These are phyloP conservation scores for Ulota crispa DNA, from an alignment of 225 moss, liverwort and hornwort species.

Conservation along the genomic window DNA sequence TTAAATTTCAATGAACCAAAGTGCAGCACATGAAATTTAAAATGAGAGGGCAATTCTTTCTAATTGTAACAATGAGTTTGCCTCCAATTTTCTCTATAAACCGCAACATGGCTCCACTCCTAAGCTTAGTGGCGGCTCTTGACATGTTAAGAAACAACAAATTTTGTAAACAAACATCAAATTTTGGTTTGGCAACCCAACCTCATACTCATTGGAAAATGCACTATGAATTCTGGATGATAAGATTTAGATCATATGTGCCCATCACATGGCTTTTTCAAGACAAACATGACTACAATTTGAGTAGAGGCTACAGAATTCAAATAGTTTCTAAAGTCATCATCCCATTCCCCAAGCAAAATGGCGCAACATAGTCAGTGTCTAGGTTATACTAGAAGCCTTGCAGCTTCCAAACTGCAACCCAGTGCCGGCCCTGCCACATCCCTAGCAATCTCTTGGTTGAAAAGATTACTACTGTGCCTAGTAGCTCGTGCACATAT, in stretches of 20 bases:
- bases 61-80: background rate
- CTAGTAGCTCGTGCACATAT: slow-evolving; percentile 61
- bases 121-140: background rate
- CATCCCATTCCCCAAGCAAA: slow-evolving; percentile 44
- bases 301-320: slow-evolving; percentile 31
- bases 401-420: slow-evolving; percentile 61
- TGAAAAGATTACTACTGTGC: slow-evolving; percentile 69
- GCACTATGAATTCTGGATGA: background rate
- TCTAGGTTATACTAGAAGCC: slow-evolving; percentile 85
- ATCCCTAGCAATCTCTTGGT: slow-evolving; percentile 46
- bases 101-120: background rate
- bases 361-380: slow-evolving; percentile 55
- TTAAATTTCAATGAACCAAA: background rate
- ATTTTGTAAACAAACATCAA: background rate
- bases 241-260: background rate
- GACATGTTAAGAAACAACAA: too few relatives aligned
- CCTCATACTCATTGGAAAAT: background rate
- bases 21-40: background rate
- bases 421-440: slow-evolving; percentile 83
- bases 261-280: slow-evolving; percentile 19
- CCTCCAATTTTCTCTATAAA: background rate
- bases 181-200: background rate
- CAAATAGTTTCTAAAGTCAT: slow-evolving; percentile 54
- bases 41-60: background rate
- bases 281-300: slow-evolving; percentile 68